Evolutionary conservation across 2,329 filamentous ascomycete species (phyloP).

Genomic region (Xylaria sp.): DNA sequence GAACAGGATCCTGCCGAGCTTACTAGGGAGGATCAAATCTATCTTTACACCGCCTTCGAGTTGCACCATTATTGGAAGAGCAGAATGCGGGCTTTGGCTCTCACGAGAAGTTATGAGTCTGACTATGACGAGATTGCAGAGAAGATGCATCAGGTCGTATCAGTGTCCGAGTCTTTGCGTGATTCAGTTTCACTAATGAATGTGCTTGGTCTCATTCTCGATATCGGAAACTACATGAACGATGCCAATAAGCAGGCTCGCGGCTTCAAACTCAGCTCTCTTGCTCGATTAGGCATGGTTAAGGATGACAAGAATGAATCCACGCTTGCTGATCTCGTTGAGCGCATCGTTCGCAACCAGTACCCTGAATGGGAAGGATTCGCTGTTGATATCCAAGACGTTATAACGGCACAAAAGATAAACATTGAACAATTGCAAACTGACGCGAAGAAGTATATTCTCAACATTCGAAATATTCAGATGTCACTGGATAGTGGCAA

Average conservation of each 20-base stretch:
- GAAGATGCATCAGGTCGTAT: slow-evolving; percentile 87
- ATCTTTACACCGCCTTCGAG: slow-evolving; percentile 91
- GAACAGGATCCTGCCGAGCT: slow-evolving; percentile 90
- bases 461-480: slow-evolving; percentile 94
- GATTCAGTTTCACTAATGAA: slow-evolving; percentile 96
- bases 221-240: slow-evolving; percentile 99
- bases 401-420: slow-evolving; percentile 84
- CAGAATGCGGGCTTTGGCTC: slow-evolving; percentile 87
- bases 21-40: slow-evolving; percentile 95
- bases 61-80: slow-evolving; percentile 99
- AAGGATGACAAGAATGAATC: slow-evolving; percentile 99
- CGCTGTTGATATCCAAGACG: slow-evolving; percentile 82
- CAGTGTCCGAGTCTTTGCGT: slow-evolving; percentile 86
- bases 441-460: slow-evolving; percentile 92
- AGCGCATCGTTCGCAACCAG: slow-evolving; percentile 94
- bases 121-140: slow-evolving; percentile 93
- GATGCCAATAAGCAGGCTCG: slow-evolving; percentile 98
- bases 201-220: slow-evolving; percentile 92
- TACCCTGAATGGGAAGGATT: slow-evolving; percentile 97
- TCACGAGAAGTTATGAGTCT: slow-evolving; percentile 83
- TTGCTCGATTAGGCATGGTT: slow-evolving; percentile 93
- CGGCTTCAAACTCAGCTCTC: slow-evolving; percentile 96
- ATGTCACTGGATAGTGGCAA: slow-evolving; percentile 92
- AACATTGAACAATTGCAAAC: slow-evolving; percentile 91
- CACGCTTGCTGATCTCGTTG: slow-evolving; percentile 93